Evolutionary conservation across 768 basidiomycete species (phyloP), one percentile per base, ranked within the genome.

Genomic region (Tricholoma hemisulphureum): DNA sequence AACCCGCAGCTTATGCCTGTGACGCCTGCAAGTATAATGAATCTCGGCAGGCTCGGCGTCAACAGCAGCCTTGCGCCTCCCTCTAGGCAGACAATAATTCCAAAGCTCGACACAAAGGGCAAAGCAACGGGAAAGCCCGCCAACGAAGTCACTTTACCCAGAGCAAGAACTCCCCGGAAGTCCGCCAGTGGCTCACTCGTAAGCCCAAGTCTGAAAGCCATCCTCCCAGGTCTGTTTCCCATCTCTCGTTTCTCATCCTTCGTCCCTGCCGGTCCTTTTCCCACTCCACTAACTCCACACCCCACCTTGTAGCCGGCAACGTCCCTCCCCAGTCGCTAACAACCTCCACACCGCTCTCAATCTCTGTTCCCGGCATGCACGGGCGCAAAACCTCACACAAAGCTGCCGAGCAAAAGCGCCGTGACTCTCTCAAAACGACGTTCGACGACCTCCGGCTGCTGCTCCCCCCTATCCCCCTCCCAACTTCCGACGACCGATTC

Each of bases 391-490:
- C 87, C 26, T 91, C 91, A 6, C 92, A 99, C 74, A 98, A 98
- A 73, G 91, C 88, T 11, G 97, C 97, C 5, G 97, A 99, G 73
- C 97, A 99, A 71, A 95, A 95, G 69, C 89, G 97, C 45, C 87
- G 97, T 8, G 96, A 99, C 73, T 95, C 93, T 43, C 84, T 98
- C 58, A 99, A 98, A 76, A 87, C 90, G 14, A 93, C 95, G 4
- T 98, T 89, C 65, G 91, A 94, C 64, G 91, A 93, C 54, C 79
- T 94, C 10, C 88, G 92, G 14, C 70, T 77, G 16, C 78, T 98
- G 14, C 81, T 99, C 0, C 97, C 97, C 1, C 91, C 93, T 6
- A 91, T 97, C 64, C 89, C 93, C 9, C 78, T 93, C 1, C 87
- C 92, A 2, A 84, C 43, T 4, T 29, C 86, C 0, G 89, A 93